Conservation (phyloP, 176 grass and related monocot species). For the Melocanna baccifera region DNA sequence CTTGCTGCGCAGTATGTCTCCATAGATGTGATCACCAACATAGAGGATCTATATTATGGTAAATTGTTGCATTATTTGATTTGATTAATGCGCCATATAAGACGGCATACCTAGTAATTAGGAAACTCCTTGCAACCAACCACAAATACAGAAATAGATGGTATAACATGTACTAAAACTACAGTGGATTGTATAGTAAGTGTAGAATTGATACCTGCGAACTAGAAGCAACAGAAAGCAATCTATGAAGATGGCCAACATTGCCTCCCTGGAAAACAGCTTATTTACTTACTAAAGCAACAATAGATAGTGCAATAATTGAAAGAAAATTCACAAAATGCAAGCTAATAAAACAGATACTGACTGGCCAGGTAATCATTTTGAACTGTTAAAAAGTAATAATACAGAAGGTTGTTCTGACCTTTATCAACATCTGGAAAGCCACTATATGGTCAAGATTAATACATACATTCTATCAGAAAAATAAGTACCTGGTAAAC, state of each 20-base stretch:
- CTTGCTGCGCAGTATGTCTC: slow-evolving; percentile 97
- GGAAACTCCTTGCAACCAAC: slow-evolving; percentile 2
- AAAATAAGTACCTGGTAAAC: slow-evolving; percentile 79
- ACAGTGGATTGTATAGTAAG: slow-evolving; percentile 11
- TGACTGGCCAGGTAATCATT: not conserved
- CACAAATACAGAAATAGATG: not conserved
- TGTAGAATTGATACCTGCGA: slow-evolving; percentile 65
- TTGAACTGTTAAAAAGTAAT: not conserved
- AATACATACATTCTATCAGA: not conserved
- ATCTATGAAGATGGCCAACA: slow-evolving; percentile 87
- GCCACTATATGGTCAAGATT: not conserved
- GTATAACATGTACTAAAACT: slow-evolving; percentile 1
- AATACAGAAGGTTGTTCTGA: not conserved
- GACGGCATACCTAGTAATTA: slow-evolving; percentile 1
- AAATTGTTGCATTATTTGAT: slow-evolving; percentile 7
- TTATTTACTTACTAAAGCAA: slow-evolving; percentile 4
- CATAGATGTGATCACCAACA: slow-evolving; percentile 98
- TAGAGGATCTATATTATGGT: slow-evolving; percentile 71
- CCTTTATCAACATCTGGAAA: not conserved
- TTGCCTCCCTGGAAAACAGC: slow-evolving; percentile 75
- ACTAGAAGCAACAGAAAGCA: slow-evolving; percentile 93
- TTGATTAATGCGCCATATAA: slow-evolving; percentile 7
- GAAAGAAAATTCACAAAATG: not conserved
- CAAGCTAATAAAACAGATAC: not conserved
- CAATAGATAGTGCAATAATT: not conserved